phyloP scores from a whole-genome alignment of 176 grass and related monocot genomes.

The Oryza rufipogon region DNA sequence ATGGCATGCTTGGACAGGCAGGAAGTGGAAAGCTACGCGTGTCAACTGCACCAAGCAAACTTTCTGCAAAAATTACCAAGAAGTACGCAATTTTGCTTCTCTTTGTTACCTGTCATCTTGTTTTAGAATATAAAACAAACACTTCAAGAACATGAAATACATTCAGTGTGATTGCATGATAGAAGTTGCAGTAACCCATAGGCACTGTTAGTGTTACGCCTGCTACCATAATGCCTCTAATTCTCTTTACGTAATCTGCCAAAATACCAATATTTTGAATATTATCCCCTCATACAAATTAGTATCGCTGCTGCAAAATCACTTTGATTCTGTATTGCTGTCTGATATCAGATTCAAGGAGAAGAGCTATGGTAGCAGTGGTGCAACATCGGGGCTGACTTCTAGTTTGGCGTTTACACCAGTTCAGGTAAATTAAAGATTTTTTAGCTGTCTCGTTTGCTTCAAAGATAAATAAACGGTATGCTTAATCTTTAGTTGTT shows the following conservation, averaged over 20 bases:
- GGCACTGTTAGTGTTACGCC: too few relatives aligned
- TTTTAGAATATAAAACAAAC: neutral
- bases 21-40: conserved; percentile 85
- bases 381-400: conserved; percentile 77
- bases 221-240: neutral
- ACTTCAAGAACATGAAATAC: neutral
- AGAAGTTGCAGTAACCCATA: neutral
- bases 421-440: conserved; percentile 63
- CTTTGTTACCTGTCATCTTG: neutral
- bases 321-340: conserved; percentile 23
- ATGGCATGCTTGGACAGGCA: conserved; percentile 89
- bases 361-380: conserved; percentile 77
- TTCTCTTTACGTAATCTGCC: neutral
- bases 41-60: conserved; percentile 64
- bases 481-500: neutral
- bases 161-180: neutral
- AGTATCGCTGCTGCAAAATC: conserved; percentile 7
- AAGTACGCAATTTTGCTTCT: conserved; percentile 48
- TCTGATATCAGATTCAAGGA: conserved; percentile 74
- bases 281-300: neutral
- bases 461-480: neutral
- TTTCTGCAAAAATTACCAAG: conserved; percentile 65
- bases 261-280: conserved; percentile 2
- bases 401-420: conserved; percentile 91
- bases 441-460: neutral